These are phyloP conservation scores for Gamsiella multidivaricata DNA, from an alignment of 192 early-diverging fungal genomes.

Conservation along the genomic window DNA sequence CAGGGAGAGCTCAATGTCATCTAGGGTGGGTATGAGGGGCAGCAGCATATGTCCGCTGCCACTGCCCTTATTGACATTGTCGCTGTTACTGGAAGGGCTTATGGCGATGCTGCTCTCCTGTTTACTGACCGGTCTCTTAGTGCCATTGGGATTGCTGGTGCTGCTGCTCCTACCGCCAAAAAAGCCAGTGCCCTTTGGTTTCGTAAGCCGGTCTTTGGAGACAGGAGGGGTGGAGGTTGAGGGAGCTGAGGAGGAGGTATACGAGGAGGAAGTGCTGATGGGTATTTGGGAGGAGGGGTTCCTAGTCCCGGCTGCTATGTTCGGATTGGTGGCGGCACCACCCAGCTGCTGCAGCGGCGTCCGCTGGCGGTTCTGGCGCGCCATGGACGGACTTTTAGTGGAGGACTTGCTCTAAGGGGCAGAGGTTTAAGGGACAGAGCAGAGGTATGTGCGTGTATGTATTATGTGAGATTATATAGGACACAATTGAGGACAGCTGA, in stretches of 20 bases:
- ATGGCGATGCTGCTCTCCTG: constrained; percentile 3
- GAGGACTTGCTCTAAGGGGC: not conserved
- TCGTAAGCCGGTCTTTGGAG: constrained; percentile 12
- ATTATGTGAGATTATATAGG: too few species aligned
- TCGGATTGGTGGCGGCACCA: not conserved
- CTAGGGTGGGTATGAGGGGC: constrained; percentile 23
- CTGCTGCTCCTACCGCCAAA: constrained; percentile 12
- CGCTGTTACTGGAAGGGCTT: not conserved
- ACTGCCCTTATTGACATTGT: not conserved
- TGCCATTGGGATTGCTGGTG: not conserved
- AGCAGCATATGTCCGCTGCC: constrained; percentile 9
- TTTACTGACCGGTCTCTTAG: constrained; percentile 4
- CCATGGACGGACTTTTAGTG: not conserved
- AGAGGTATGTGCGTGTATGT: too few species aligned
- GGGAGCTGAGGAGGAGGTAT: constrained; percentile 26
- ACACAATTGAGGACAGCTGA: too few species aligned
- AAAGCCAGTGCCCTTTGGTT: constrained; percentile 4
- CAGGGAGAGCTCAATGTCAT: constrained; percentile 40
- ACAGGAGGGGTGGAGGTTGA: constrained; percentile 22
- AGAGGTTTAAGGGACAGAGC: not conserved
- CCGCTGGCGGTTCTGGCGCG: constrained; percentile 24
- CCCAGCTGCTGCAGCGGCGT: constrained; percentile 14
- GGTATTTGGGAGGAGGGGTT: constrained; percentile 16
- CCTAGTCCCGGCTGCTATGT: not conserved
- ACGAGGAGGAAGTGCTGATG: constrained; percentile 21